These are phyloP conservation scores for Pilatotrama ljubarskyi DNA, from an alignment of 768 basidiomycete species.

Conservation along the genomic window DNA sequence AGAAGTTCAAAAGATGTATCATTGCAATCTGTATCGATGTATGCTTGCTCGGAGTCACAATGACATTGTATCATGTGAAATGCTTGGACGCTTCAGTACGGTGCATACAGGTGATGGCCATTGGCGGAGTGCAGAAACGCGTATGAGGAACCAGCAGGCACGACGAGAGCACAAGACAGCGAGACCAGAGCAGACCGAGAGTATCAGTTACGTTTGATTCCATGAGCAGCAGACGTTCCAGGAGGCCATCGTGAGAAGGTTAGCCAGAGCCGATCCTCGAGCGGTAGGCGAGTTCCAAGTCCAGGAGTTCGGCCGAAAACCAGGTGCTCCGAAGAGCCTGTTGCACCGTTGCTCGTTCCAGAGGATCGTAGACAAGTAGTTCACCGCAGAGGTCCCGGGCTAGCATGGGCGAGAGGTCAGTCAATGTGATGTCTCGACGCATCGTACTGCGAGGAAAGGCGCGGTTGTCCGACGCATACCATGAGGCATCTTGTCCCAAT, in stretches of 20 bases:
- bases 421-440: background rate
- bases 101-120: background rate
- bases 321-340: constrained; percentile 62
- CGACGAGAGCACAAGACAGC: background rate
- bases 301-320: constrained; percentile 63
- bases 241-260: background rate
- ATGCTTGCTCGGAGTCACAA: constrained; percentile 1
- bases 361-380: constrained; percentile 61
- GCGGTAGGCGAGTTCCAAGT: constrained; percentile 61
- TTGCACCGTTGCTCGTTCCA: constrained; percentile 61
- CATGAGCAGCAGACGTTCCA: background rate
- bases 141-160: background rate
- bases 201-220: no score
- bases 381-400: constrained; percentile 59
- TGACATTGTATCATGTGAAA: background rate
- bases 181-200: background rate
- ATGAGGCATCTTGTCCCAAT: constrained; percentile 58
- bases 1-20: constrained; percentile 11
- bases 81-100: background rate
- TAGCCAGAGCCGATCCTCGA: constrained; percentile 43
- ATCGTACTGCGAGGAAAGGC: background rate
- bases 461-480: constrained; percentile 44
- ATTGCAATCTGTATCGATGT: constrained; percentile 18
- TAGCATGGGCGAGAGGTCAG: constrained; percentile 28
- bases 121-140: background rate